A percentile compares a stretch with the other conserved stretches of the same genome.
These are phyloP conservation scores for Secale cereale DNA, from an alignment of 176 grass and related monocot genomes.

Conservation along the genomic window DNA sequence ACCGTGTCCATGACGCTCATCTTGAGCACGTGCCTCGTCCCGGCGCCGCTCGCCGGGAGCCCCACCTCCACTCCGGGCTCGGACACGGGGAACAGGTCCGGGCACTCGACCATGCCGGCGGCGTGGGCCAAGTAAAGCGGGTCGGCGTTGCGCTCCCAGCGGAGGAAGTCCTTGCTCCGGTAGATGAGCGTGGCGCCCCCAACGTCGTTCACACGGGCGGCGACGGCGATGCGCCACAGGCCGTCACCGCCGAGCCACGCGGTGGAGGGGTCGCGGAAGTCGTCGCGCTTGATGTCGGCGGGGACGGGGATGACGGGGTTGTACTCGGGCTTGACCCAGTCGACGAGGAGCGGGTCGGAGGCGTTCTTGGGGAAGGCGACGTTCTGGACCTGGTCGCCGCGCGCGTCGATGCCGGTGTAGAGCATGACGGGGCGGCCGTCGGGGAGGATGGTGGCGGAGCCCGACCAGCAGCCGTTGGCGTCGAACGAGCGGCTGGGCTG, in stretches of 20 bases:
- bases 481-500: slow-evolving; percentile 54
- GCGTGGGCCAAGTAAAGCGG: neutral
- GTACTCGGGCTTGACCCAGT: slow-evolving; percentile 64
- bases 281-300: slow-evolving; percentile 23
- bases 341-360: slow-evolving; percentile 43
- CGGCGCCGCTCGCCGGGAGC: neutral
- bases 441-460: slow-evolving; percentile 60
- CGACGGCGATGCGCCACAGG: slow-evolving; percentile 48
- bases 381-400: slow-evolving; percentile 54
- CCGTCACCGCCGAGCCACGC: slow-evolving; percentile 64
- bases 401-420: slow-evolving; percentile 60
- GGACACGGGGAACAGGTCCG: neutral
- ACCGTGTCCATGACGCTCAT: neutral
- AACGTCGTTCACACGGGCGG: slow-evolving; percentile 28
- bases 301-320: slow-evolving; percentile 62
- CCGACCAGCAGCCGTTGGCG: slow-evolving; percentile 65
- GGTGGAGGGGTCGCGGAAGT: slow-evolving; percentile 69
- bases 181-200: neutral
- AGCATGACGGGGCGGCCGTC: slow-evolving; percentile 47
- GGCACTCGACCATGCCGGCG: slow-evolving; percentile 9
- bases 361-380: slow-evolving; percentile 54
- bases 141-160: neutral
- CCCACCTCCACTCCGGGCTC: neutral
- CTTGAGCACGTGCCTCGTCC: neutral
- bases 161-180: neutral